Evolutionary conservation across 2,329 filamentous ascomycete species (phyloP).

Genomic region (Claviceps paspali): DNA sequence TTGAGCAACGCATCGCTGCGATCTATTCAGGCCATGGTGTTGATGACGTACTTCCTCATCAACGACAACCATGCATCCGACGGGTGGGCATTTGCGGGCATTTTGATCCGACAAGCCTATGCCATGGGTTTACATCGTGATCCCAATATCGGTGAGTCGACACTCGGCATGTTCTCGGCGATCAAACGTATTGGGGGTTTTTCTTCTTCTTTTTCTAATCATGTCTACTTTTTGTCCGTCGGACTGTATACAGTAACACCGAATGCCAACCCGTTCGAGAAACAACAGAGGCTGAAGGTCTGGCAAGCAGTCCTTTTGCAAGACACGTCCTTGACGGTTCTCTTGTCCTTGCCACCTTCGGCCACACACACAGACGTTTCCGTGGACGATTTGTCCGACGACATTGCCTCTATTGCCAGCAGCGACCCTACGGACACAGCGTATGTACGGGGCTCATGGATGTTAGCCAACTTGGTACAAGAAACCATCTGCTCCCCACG

Average conservation of each 20-base stretch:
- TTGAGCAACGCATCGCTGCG: slow-evolving; percentile 58
- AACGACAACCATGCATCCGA: slow-evolving; percentile 76
- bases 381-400: slow-evolving; percentile 57
- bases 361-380: slow-evolving; percentile 68
- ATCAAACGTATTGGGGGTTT: too few relatives aligned
- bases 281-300: slow-evolving; percentile 62
- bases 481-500: slow-evolving; percentile 61
- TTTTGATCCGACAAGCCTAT: slow-evolving; percentile 63
- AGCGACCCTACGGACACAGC: slow-evolving; percentile 50
- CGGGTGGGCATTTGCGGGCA: slow-evolving; percentile 68
- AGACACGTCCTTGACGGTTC: slow-evolving; percentile 67
- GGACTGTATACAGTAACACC: slow-evolving; percentile 34
- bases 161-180: not conserved
- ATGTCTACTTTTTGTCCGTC: not conserved
- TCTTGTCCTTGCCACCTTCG: slow-evolving; percentile 61
- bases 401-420: slow-evolving; percentile 39
- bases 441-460: slow-evolving; percentile 66
- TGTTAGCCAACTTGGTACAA: slow-evolving; percentile 62
- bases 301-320: slow-evolving; percentile 73
- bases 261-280: slow-evolving; percentile 52
- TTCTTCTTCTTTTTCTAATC: not conserved
- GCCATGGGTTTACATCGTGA: slow-evolving; percentile 71
- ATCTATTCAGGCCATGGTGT: slow-evolving; percentile 65
- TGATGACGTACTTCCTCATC: slow-evolving; percentile 70
- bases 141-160: slow-evolving; percentile 47